These are phyloP conservation scores for Fusarium nematophilum DNA, from an alignment of 2,329 filamentous ascomycete genomes.

Conservation along the genomic window DNA sequence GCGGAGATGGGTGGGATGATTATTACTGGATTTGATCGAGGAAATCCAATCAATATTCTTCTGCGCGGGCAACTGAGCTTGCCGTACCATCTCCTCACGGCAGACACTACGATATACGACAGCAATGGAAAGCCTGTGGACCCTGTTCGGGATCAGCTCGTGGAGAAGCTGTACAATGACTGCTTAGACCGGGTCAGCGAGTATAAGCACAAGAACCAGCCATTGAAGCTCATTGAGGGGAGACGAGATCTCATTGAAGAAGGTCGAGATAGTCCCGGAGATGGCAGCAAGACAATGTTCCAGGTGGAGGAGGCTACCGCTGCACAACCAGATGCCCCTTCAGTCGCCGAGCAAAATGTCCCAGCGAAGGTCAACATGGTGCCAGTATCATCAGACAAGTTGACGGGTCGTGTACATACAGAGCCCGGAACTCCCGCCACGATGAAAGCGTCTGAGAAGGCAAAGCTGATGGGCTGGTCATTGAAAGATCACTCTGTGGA, in stretches of 20 bases:
- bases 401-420: slow-evolving; percentile 79
- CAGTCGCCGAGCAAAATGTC: slow-evolving; percentile 65
- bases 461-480: slow-evolving; percentile 84
- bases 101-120: slow-evolving; percentile 92
- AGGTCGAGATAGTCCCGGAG: slow-evolving; percentile 79
- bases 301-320: slow-evolving; percentile 78
- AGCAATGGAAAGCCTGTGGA: slow-evolving; percentile 82
- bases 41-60: slow-evolving; percentile 92
- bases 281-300: slow-evolving; percentile 76
- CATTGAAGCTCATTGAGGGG: slow-evolving; percentile 80
- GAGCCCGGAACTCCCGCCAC: slow-evolving; percentile 76
- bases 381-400: slow-evolving; percentile 72
- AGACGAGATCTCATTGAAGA: slow-evolving; percentile 84
- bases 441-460: slow-evolving; percentile 80
- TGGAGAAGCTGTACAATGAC: slow-evolving; percentile 94
- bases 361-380: slow-evolving; percentile 67
- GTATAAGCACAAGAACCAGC: slow-evolving; percentile 83
- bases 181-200: slow-evolving; percentile 91
- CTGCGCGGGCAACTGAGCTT: slow-evolving; percentile 91
- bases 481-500: slow-evolving; percentile 72
- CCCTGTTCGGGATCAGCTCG: slow-evolving; percentile 79
- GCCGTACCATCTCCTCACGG: slow-evolving; percentile 82
- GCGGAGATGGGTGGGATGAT: slow-evolving; percentile 99
- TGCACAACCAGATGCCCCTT: slow-evolving; percentile 66
- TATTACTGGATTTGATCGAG: slow-evolving; percentile 94